Evolutionary conservation across 2,329 filamentous ascomycete genomes (phyloP), one percentile per base, ranked within the genome.

Genomic region (Domatiomyces globalis): DNA sequence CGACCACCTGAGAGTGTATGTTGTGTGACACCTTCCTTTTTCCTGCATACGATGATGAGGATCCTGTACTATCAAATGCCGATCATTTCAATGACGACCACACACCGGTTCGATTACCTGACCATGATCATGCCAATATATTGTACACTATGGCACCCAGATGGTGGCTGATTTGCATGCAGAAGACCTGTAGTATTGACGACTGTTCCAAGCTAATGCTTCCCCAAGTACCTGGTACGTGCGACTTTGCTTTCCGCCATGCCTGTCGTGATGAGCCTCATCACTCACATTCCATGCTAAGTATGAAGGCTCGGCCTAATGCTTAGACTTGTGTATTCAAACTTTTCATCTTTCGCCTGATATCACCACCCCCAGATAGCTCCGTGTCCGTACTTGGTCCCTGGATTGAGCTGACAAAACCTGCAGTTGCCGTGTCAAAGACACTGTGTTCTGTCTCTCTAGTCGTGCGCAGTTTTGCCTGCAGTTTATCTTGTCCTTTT

Each of bases 301-400:
- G 67, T 69, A 75, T 78, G 74, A 78, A 73, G 73, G 68, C 54
- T 57, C 63, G 63, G 65, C 65, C 71, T 71, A 64, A 71, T 77
- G 75, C 68, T 74, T 76, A 69, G 9, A 68, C 65, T 64, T 56
- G 71, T 74, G 74, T 77, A 75, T 71, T 73, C 73, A 39, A 39
- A 72, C 73, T 79, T 78, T 78, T 79, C 76, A 79, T 79, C 76
- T 79, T 79, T 79, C 76, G 69, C 70, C 74, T 79, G 76, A 79
- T 67, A 49, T 47, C 25, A 39, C 33, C 33, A 15, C 12, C 10
- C 5, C 33, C 33, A 39, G 33, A 25, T 25, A 39, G 33, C 9
- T 39, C 33, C 15, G 33, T 39, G 12, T 39, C 33, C 33, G 4
- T 39, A 15, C 33, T 39, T 39, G 9, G 33, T 25, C 33, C 33